Conservation (phyloP, 2,329 filamentous ascomycete species). For the Saccharata proteae region DNA sequence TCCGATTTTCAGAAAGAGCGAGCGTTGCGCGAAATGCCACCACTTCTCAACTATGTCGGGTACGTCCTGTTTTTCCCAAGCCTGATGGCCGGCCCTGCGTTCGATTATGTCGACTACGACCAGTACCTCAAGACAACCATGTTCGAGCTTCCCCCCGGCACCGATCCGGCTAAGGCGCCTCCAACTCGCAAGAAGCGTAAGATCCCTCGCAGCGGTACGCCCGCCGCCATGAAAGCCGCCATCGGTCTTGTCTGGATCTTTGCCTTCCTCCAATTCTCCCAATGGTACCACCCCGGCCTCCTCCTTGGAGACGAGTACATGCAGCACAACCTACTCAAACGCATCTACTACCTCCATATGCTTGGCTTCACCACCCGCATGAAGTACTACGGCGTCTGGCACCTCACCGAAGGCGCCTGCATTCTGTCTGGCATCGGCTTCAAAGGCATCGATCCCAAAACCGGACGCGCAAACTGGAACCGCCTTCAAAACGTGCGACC, state of each 20-base stretch:
- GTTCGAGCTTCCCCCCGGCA: conserved; percentile 72
- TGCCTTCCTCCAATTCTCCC: conserved; percentile 60
- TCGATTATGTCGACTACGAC: conserved; percentile 87
- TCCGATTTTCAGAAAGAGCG: conserved; percentile 77
- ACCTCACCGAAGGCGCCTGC: conserved; percentile 82
- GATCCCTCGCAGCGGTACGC: conserved; percentile 81
- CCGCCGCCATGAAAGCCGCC: conserved; percentile 64
- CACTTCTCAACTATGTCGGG: conserved; percentile 67
- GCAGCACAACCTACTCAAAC: conserved; percentile 54
- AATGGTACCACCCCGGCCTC: conserved; percentile 51
- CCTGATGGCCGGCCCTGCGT: conserved; percentile 78
- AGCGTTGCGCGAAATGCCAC: conserved; percentile 62
- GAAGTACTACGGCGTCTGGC: conserved; percentile 98
- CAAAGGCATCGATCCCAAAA: conserved; percentile 77
- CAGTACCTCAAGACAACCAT: conserved; percentile 89
- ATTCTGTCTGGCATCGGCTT: conserved; percentile 90
- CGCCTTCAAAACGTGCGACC: conserved; percentile 82
- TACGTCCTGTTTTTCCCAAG: conserved; percentile 94
- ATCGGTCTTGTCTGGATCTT: conserved; percentile 69
- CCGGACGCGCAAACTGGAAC: conserved; percentile 80
- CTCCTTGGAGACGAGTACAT: conserved; percentile 56
- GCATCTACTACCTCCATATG: conserved; percentile 73
- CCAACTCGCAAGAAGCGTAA: conserved; percentile 79
- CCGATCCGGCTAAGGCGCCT: conserved; percentile 76
- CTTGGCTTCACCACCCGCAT: conserved; percentile 68